Percentiles rank a stretch among this genome's conserved stretches.
Conservation (phyloP, 495 filamentous ascomycete genomes). For the Platismatia glauca region DNA sequence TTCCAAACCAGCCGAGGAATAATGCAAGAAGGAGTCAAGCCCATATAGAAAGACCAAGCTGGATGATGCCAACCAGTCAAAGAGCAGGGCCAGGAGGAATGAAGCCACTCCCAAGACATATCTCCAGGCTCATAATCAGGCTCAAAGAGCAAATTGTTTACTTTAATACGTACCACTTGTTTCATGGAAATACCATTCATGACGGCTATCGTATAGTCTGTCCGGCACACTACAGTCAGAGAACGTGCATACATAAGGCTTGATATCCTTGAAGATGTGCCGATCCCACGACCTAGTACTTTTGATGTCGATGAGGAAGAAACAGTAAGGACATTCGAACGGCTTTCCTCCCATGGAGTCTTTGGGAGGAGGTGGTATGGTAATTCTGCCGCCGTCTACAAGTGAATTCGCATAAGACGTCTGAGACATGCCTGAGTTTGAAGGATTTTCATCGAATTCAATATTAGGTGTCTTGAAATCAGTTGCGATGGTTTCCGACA, state of each 20-base stretch:
- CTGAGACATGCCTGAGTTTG: constrained; percentile 9
- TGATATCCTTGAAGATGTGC: constrained; percentile 23
- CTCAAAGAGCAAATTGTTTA: too few relatives aligned
- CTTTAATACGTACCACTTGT: too few relatives aligned
- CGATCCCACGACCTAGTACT: constrained; percentile 2
- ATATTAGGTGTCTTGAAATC: background rate
- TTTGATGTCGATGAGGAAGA: constrained; percentile 1
- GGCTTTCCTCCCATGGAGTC: constrained; percentile 2
- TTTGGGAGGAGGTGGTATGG: constrained; percentile 14
- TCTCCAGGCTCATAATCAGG: too few relatives aligned
- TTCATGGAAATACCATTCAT: constrained; percentile 22
- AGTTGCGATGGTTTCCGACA: background rate
- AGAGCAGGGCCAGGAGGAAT: too few relatives aligned
- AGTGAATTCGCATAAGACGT: constrained; percentile 16
- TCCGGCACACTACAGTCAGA: constrained; percentile 9
- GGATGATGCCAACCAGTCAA: too few relatives aligned
- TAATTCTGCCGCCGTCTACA: constrained; percentile 11
- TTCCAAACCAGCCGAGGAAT: too few relatives aligned
- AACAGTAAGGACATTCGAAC: constrained; percentile 22
- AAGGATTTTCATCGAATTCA: background rate
- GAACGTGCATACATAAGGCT: constrained; percentile 22
- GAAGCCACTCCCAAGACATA: too few relatives aligned
- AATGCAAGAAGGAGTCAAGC: too few relatives aligned
- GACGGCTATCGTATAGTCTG: constrained; percentile 17
- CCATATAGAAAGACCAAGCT: too few relatives aligned